phyloP scores from a whole-genome alignment of 23 red algal species.

The Gracilaria caudata region DNA sequence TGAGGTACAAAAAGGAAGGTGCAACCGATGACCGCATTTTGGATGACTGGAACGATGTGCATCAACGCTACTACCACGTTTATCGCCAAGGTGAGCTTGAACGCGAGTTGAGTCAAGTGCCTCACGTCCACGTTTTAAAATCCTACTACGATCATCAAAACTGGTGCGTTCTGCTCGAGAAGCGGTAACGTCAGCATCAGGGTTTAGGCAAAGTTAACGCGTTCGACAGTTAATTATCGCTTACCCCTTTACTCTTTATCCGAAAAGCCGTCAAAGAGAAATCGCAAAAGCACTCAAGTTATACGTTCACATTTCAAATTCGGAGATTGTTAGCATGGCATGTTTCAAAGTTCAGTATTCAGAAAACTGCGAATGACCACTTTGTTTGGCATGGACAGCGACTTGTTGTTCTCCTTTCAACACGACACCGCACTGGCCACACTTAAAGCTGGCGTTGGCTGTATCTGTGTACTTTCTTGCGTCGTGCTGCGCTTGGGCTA shows the following conservation, averaged over 20 bases:
- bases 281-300: background rate
- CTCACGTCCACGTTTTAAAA: slow-evolving; percentile 11
- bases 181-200: background rate
- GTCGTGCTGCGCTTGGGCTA: slow-evolving; percentile 60
- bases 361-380: slow-evolving; percentile 80
- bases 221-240: background rate
- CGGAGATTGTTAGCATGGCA: background rate
- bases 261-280: background rate
- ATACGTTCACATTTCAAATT: background rate
- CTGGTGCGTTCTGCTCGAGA: slow-evolving; percentile 66
- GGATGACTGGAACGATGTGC: slow-evolving; percentile 13
- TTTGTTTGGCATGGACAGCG: slow-evolving; percentile 65
- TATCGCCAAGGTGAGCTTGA: slow-evolving; percentile 73
- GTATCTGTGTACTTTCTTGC: slow-evolving; percentile 83
- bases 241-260: background rate
- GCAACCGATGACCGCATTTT: slow-evolving; percentile 41
- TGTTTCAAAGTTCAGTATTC: slow-evolving; percentile 49
- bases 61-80: slow-evolving; percentile 78
- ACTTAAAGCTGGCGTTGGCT: slow-evolving; percentile 76
- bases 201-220: background rate
- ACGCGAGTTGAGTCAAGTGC: slow-evolving; percentile 40
- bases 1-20: slow-evolving; percentile 31
- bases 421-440: slow-evolving; percentile 67
- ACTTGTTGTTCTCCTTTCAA: slow-evolving; percentile 81
- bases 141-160: slow-evolving; percentile 85